A percentile compares a stretch with the other conserved stretches of the same genome.
Evolutionary conservation across 2,329 filamentous ascomycete genomes (phyloP).

Genomic region (Colletotrichum karsti): DNA sequence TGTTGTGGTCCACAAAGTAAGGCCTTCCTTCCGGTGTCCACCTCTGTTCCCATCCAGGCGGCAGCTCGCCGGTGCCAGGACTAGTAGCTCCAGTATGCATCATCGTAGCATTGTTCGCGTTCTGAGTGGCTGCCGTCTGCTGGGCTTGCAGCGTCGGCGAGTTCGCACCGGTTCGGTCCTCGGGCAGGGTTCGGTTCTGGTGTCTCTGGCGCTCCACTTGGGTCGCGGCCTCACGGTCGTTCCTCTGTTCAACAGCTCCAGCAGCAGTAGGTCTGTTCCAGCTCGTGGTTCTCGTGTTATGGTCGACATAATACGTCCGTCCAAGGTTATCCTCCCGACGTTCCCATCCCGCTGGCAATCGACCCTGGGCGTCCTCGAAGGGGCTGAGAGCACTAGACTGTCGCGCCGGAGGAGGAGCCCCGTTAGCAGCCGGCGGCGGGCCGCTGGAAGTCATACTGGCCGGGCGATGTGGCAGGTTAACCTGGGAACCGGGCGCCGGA

Average conservation of each 20-base stretch:
- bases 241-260: conserved; percentile 79
- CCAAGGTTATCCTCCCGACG: conserved; percentile 94
- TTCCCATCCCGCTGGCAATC: conserved; percentile 94
- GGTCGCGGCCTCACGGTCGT: conserved; percentile 87
- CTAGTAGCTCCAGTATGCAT: conserved; percentile 96
- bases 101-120: conserved; percentile 76
- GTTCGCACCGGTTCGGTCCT: conserved; percentile 92
- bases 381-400: conserved; percentile 72
- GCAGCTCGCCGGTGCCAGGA: conserved; percentile 92
- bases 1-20: conserved; percentile 99
- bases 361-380: conserved; percentile 95
- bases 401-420: conserved; percentile 38
- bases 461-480: conserved; percentile 54
- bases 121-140: conserved; percentile 46
- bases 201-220: conserved; percentile 93
- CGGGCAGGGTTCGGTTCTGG: conserved; percentile 93
- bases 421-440: conserved; percentile 41
- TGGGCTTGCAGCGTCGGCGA: conserved; percentile 80
- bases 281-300: conserved; percentile 95
- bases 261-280: conserved; percentile 90
- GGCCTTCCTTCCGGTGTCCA: conserved; percentile 93
- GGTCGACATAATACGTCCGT: conserved; percentile 97
- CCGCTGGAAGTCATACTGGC: conserved; percentile 51
- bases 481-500: conserved; percentile 47
- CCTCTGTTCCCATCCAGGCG: conserved; percentile 94